These are phyloP conservation scores for Phytophthora citricola DNA, from an alignment of 352 stramenopile species.

Conservation along the genomic window DNA sequence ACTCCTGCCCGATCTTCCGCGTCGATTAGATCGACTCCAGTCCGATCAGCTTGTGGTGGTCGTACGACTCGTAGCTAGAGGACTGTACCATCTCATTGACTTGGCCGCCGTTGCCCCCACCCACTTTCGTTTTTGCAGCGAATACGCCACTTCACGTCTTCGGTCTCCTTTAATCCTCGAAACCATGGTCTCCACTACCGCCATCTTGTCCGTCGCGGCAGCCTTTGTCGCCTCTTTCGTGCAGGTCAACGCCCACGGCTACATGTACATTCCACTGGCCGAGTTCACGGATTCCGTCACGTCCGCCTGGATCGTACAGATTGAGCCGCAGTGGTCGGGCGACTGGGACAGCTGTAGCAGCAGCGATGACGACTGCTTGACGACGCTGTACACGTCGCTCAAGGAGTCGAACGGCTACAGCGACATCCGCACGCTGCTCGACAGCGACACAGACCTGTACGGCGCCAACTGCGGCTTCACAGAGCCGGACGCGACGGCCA, in stretches of 20 bases:
- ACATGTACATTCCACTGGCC: constrained; percentile 40
- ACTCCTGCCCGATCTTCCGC: constrained; percentile 14
- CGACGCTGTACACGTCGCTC: constrained; percentile 14
- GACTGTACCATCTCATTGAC: constrained; percentile 2
- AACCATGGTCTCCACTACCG: constrained; percentile 28
- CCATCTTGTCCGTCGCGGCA: constrained; percentile 23
- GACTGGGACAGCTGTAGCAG: constrained; percentile 27
- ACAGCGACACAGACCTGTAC: constrained; percentile 29
- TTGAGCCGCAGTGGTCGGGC: constrained; percentile 37
- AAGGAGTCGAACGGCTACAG: constrained; percentile 26
- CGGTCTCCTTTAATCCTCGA: background rate
- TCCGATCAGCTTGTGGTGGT: constrained; percentile 19
- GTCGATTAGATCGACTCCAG: constrained; percentile 12
- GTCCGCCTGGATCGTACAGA: constrained; percentile 45
- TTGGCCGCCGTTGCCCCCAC: background rate
- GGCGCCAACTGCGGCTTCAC: constrained; percentile 37
- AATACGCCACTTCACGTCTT: constrained; percentile 1
- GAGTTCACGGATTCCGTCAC: constrained; percentile 37
- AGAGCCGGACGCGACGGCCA: constrained; percentile 22
- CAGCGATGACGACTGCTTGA: constrained; percentile 16
- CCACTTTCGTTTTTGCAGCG: constrained; percentile 26
- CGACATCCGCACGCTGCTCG: constrained; percentile 32
- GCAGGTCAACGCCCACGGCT: constrained; percentile 27
- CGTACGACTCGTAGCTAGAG: background rate
- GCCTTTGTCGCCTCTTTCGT: constrained; percentile 8